Evolutionary conservation across 2,329 filamentous ascomycete species (phyloP), one percentile per base, ranked within the genome.

Genomic region (Fusarium sterilihyphosum): DNA sequence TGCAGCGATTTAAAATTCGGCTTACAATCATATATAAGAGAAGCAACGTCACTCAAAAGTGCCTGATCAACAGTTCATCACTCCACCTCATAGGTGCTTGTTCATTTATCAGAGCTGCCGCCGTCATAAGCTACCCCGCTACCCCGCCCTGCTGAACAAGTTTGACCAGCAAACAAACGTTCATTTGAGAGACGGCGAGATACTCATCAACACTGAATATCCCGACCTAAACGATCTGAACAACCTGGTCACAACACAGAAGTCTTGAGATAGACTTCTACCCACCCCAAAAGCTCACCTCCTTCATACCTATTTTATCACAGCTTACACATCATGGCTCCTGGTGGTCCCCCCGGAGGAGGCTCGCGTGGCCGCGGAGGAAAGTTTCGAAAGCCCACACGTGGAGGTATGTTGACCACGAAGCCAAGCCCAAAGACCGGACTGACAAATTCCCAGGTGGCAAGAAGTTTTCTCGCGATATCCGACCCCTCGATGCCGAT

Each of bases 401-500:
- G 96, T 85, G 96, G 96, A 88, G 95, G 96, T 96, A 85, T 78
- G 89, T 80, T 63, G 33, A 43, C 67, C 29, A 37, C 37, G 35
- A 20, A 33, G 41, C 44, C 22, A 18, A 10, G 29, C 41, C 53
- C 22, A 56, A 5, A 11, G 3, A 41, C 11, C 16, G 9, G 35
- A 46, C 49, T 72, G 50, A 65, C 61, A 56, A 37, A 22, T 3
- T 9, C 8, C 14, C 20, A 98, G 95, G 95, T 73, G 96, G 96
- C 80, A 98, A 98, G 85, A 92, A 97, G 81, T 99, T 97, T 86
- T 98, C 95, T 76, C 93, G 94, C 76, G 92, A 98, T 82, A 91
- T 98, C 53, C 92, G 94, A 83, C 95, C 95, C 26, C 86, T 96
- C 80, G 95, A 98, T 80, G 92, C 92, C 77, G 94, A 98, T 81